phyloP scores from a whole-genome alignment of 202 grass and related monocot genomes.

The Elaeis oleifera region DNA sequence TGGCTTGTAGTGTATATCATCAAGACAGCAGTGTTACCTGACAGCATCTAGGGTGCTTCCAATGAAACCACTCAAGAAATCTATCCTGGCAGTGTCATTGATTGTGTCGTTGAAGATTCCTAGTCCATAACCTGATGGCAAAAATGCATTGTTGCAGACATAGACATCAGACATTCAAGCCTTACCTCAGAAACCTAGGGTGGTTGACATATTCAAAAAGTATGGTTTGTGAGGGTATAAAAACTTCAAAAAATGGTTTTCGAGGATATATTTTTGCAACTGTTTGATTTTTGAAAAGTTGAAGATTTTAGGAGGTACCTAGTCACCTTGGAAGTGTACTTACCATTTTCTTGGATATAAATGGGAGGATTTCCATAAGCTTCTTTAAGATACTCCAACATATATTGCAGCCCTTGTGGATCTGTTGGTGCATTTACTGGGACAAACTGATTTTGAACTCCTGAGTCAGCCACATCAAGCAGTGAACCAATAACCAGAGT shows the following conservation, averaged over 20 bases:
- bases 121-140: constrained; percentile 21
- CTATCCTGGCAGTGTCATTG: constrained; percentile 30
- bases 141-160: not conserved
- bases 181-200: too few species aligned
- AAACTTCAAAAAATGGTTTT: too few species aligned
- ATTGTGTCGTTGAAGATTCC: constrained; percentile 3
- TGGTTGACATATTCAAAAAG: too few species aligned
- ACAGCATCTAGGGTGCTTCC: constrained; percentile 34
- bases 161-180: too few species aligned
- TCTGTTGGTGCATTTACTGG: constrained; percentile 13
- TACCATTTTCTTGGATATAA: constrained; percentile 63
- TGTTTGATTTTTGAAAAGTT: too few species aligned
- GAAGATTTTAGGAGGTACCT: too few species aligned
- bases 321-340: not conserved
- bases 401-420: constrained; percentile 29
- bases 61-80: constrained; percentile 28
- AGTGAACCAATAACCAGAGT: not conserved
- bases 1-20: not conserved
- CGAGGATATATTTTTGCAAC: too few species aligned
- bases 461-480: not conserved
- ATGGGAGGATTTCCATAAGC: constrained; percentile 37
- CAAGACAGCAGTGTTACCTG: constrained; percentile 21
- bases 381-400: constrained; percentile 41
- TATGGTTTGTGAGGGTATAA: too few species aligned
- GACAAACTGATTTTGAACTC: constrained; percentile 18